phyloP scores from a whole-genome alignment of 805 yeast genomes.

The Cyberlindnera misumaiensis region DNA sequence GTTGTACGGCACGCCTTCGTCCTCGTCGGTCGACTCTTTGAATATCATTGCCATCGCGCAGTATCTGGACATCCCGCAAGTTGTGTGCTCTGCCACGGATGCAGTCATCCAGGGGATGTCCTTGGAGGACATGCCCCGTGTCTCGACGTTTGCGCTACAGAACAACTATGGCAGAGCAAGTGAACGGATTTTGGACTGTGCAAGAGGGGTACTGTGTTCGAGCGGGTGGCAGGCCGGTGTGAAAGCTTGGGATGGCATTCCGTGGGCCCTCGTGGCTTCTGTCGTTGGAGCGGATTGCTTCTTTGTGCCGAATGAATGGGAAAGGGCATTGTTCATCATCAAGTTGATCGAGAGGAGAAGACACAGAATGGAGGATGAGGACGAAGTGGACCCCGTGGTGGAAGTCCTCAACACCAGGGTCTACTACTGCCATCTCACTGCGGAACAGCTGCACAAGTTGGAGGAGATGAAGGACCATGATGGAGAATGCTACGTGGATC shows the following conservation, averaged over 20 bases:
- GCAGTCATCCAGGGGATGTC: conserved; percentile 28
- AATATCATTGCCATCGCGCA: conserved; percentile 44
- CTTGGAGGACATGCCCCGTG: conserved; percentile 30
- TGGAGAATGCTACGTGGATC: conserved; percentile 33
- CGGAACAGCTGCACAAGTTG: conserved; percentile 38
- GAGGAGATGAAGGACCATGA: conserved; percentile 32
- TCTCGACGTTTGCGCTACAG: conserved; percentile 35
- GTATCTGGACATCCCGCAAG: conserved; percentile 38
- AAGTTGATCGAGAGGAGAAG: conserved; percentile 33
- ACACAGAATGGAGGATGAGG: conserved; percentile 7
- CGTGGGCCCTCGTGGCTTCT: conserved; percentile 33
- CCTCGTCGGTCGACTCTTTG: conserved; percentile 29
- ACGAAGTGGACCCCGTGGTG: conserved; percentile 20
- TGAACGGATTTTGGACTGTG: conserved; percentile 37
- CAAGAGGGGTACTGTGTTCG: conserved; percentile 38
- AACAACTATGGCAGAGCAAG: conserved; percentile 41
- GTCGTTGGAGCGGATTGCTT: conserved; percentile 44
- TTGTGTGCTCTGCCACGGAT: conserved; percentile 39
- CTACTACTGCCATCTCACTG: conserved; percentile 41
- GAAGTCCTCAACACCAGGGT: conserved; percentile 35
- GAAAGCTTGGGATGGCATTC: conserved; percentile 41
- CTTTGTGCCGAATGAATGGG: conserved; percentile 51
- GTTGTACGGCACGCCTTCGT: conserved; percentile 31
- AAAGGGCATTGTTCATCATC: conserved; percentile 41
- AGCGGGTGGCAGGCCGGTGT: conserved; percentile 45